A percentile compares a stretch with the other conserved stretches of the same genome.
Evolutionary conservation across 768 basidiomycete species (phyloP).

Genomic region (Clavaria fumosa): DNA sequence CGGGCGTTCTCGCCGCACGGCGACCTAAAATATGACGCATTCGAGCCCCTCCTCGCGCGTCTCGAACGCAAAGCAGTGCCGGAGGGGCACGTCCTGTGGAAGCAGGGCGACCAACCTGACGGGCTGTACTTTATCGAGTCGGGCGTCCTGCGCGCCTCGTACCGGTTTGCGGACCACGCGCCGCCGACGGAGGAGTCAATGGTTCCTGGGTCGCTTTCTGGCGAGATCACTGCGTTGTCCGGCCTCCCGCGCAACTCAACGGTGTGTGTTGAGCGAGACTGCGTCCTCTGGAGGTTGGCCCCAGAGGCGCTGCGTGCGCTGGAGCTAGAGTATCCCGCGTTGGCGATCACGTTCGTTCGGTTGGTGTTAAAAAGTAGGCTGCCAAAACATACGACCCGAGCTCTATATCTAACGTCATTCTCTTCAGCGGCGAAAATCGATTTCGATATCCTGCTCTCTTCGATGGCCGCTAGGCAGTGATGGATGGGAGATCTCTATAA

Average conservation of each 20-base stretch:
- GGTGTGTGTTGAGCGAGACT: conserved; percentile 64
- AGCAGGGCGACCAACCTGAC: conserved; percentile 58
- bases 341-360: conserved; percentile 50
- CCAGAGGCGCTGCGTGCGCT: conserved; percentile 39
- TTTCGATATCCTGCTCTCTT: conserved; percentile 42
- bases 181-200: conserved; percentile 72
- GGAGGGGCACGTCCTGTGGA: conserved; percentile 55
- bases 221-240: conserved; percentile 78
- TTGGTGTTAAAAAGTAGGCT: conserved; percentile 59
- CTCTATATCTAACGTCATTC: neutral
- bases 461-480: conserved; percentile 26
- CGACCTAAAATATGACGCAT: conserved; percentile 36
- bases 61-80: conserved; percentile 47
- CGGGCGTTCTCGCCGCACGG: conserved; percentile 71
- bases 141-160: conserved; percentile 73
- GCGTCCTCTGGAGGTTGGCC: conserved; percentile 71
- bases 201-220: conserved; percentile 86
- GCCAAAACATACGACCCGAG: neutral
- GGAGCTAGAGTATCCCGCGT: conserved; percentile 49
- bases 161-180: conserved; percentile 57
- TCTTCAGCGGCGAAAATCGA: conserved; percentile 43
- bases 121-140: conserved; percentile 83
- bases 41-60: conserved; percentile 52
- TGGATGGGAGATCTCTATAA: neutral
- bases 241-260: conserved; percentile 72